Conservation (phyloP, 768 basidiomycete species). For the Suillus decipiens region DNA sequence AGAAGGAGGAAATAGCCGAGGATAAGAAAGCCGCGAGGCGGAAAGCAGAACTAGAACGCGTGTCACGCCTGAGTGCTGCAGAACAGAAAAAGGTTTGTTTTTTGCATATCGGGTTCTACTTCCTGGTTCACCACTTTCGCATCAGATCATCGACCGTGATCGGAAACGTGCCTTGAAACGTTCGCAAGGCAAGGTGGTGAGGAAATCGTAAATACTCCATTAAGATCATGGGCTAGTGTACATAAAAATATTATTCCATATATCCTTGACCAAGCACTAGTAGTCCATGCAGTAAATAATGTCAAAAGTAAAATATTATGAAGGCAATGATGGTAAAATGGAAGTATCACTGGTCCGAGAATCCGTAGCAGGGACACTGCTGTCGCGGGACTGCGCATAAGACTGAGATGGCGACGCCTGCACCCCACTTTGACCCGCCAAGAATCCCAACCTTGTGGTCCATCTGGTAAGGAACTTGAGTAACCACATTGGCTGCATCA, state of each 20-base stretch:
- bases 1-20: conserved; percentile 71
- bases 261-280: background rate
- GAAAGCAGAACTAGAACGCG: conserved; percentile 69
- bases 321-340: background rate
- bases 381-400: background rate
- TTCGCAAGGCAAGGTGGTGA: conserved; percentile 62
- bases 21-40: conserved; percentile 73
- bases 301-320: background rate
- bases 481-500: conserved; percentile 77
- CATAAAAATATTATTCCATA: conserved; percentile 3
- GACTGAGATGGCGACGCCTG: conserved; percentile 10
- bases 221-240: background rate
- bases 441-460: conserved; percentile 64
- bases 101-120: conserved; percentile 2
- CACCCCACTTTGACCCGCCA: conserved; percentile 20
- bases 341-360: background rate
- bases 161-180: conserved; percentile 73
- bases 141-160: conserved; percentile 70
- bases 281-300: background rate
- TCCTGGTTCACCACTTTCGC: conserved; percentile 4
- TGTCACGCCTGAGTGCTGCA: conserved; percentile 70
- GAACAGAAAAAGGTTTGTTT: conserved; percentile 78
- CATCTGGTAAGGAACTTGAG: conserved; percentile 76
- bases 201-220: conserved; percentile 40
- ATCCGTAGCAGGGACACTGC: background rate